A percentile compares a stretch with the other conserved stretches of the same genome.
Conservation (phyloP, 1,139 yeast genomes). For the Candida smagusa region DNA sequence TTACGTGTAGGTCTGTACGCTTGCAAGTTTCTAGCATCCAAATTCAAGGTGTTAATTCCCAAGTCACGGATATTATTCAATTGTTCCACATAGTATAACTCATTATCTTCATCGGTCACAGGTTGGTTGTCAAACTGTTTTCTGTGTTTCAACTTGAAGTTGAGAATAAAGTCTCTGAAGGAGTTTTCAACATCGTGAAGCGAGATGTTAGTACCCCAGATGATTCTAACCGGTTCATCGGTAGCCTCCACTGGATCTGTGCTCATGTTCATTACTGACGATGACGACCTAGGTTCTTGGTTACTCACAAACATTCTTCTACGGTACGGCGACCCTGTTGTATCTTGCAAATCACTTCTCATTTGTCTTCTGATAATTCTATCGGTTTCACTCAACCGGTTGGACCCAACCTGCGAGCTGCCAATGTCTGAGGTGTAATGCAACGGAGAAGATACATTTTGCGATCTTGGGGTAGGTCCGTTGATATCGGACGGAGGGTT, state of each 20-base stretch:
- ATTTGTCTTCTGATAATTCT: constrained; percentile 40
- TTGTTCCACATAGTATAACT: constrained; percentile 68
- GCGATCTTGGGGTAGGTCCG: constrained; percentile 18
- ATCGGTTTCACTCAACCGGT: constrained; percentile 41
- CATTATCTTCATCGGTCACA: constrained; percentile 61
- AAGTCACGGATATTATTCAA: constrained; percentile 71
- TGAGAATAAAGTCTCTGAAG: constrained; percentile 80
- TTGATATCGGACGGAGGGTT: constrained; percentile 39
- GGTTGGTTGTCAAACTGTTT: constrained; percentile 50
- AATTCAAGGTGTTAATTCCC: constrained; percentile 77
- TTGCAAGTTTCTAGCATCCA: constrained; percentile 78
- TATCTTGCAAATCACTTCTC: constrained; percentile 44
- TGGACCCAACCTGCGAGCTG: constrained; percentile 17
- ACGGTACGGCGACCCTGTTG: constrained; percentile 40
- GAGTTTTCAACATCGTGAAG: constrained; percentile 80
- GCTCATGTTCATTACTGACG: constrained; percentile 28
- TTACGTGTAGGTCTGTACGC: constrained; percentile 76
- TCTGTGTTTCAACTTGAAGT: constrained; percentile 78
- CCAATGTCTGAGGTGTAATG: constrained; percentile 42
- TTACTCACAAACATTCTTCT: constrained; percentile 33
- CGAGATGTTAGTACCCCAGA: constrained; percentile 98
- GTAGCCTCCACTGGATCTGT: constrained; percentile 25
- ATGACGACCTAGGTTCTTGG: constrained; percentile 11
- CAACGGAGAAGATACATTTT: constrained; percentile 42
- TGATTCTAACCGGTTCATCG: constrained; percentile 79